phyloP scores from a whole-genome alignment of 2,329 filamentous ascomycete genomes.

The Talaromyces verruculosus region DNA sequence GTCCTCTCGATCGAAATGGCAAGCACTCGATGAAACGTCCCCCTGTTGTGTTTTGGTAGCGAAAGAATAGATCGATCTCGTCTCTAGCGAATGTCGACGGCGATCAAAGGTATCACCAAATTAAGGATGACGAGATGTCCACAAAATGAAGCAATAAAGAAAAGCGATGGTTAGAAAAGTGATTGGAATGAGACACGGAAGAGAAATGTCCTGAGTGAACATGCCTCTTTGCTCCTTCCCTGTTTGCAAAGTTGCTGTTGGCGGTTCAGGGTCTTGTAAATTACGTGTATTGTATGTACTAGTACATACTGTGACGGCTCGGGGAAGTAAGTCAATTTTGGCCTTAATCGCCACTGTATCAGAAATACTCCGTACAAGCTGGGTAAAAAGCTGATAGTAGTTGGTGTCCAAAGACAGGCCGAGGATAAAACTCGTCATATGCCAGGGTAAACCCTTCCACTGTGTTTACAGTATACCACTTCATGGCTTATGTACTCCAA shows the following conservation, averaged over 20 bases:
- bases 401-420: not conserved
- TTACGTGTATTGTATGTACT: not conserved
- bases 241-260: conserved; percentile 6
- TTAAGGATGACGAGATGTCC: not conserved
- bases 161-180: conserved; percentile 5
- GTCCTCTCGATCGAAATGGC: not conserved
- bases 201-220: conserved; percentile 3
- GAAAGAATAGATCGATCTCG: conserved; percentile 14
- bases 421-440: not conserved
- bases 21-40: not conserved
- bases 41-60: conserved; percentile 12
- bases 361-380: not conserved
- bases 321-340: not conserved
- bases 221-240: conserved; percentile 10
- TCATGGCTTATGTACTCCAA: not conserved
- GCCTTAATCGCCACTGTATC: not conserved
- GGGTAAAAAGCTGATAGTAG: not conserved
- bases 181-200: conserved; percentile 12
- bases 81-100: conserved; percentile 20
- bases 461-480: not conserved
- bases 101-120: conserved; percentile 6
- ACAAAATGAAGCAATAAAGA: conserved; percentile 7
- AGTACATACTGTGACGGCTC: not conserved
- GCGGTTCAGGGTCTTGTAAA: conserved; percentile 4
- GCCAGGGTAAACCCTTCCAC: not conserved